Evolutionary conservation across 2,329 filamentous ascomycete species (phyloP), one percentile per base, ranked within the genome.

Genomic region (Apiospora phragmitis): DNA sequence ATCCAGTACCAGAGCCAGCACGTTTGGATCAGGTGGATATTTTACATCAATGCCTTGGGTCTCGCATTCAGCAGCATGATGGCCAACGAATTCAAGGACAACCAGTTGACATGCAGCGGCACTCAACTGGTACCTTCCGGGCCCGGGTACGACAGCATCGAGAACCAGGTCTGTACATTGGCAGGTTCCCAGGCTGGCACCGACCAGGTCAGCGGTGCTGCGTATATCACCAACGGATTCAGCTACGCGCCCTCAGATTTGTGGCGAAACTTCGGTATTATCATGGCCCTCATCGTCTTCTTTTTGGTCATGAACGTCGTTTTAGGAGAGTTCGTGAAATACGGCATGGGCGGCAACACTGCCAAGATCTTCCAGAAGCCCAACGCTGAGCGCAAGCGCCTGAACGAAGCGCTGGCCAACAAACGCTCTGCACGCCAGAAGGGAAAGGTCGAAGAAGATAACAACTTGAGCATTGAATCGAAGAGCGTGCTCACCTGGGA

Each of bases 211-310:
- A 85, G 87, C 0, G 94, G 94, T 4, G 82, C 83, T 0, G 87
- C 85, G 18, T 97, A 97, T 78, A 88, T 97, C 72, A 84, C 87
- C 0, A 81, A 89, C 29, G 89, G 86, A 0, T 97, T 93, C 79
- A 86, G 87, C 0, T 97, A 95, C 81, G 79, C 84, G 16, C 86
- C 88, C 0, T 81, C 83, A 0, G 88, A 95, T 68, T 84, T 96
- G 0, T 97, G 94, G 94, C 87, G 93, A 55, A 94, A 96, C 80
- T 93, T 92, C 79, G 93, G 93, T 1, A 96, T 97, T 73, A 90
- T 97, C 72, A 79, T 94, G 14, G 90, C 86, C 1, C 88, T 97
- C 72, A 93, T 97, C 69, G 81, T 92, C 51, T 90, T 90, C 71
- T 97, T 97, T 82, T 85, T 97, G 4, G 80, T 88, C 14, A 82